A percentile compares a stretch with the other conserved stretches of the same genome.
phyloP scores from a whole-genome alignment of 106 monocot genomes.

The Dendrobium nobile region DNA sequence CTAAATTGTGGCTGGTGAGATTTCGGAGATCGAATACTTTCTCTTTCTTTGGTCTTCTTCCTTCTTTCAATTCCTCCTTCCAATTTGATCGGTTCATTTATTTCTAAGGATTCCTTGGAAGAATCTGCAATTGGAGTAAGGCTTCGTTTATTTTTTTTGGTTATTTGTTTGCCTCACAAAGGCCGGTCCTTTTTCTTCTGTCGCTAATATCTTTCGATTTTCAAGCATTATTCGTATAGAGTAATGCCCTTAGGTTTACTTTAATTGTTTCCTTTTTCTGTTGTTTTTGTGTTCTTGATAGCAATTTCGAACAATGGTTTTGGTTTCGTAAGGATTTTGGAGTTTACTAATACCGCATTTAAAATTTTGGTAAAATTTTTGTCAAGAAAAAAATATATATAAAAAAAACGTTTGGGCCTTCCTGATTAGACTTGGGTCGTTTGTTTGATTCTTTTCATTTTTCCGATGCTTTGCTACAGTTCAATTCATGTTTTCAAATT shows the following conservation, averaged over 20 bases:
- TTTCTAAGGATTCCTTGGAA: background rate
- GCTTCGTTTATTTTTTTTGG: background rate
- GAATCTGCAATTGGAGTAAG: background rate
- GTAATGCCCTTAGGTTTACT: background rate
- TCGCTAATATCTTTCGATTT: background rate
- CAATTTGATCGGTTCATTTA: background rate
- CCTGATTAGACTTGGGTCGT: too few species aligned
- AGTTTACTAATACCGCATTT: background rate
- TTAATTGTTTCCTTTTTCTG: background rate
- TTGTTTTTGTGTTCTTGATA: background rate
- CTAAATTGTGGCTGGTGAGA: background rate
- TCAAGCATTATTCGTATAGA: background rate
- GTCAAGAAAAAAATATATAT: too few species aligned
- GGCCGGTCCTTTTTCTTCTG: background rate
- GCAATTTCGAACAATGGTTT: background rate
- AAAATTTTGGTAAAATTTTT: too few species aligned
- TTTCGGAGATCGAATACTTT: background rate
- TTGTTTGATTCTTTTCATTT: too few species aligned
- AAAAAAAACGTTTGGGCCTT: too few species aligned
- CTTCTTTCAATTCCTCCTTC: background rate
- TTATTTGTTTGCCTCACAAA: background rate
- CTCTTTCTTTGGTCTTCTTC: background rate
- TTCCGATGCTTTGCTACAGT: too few species aligned
- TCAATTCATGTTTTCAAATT: too few species aligned
- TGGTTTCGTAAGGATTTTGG: background rate